Evolutionary conservation across 2,329 filamentous ascomycete genomes (phyloP).

Genomic region (Graphilbum ipis-grandicollis): DNA sequence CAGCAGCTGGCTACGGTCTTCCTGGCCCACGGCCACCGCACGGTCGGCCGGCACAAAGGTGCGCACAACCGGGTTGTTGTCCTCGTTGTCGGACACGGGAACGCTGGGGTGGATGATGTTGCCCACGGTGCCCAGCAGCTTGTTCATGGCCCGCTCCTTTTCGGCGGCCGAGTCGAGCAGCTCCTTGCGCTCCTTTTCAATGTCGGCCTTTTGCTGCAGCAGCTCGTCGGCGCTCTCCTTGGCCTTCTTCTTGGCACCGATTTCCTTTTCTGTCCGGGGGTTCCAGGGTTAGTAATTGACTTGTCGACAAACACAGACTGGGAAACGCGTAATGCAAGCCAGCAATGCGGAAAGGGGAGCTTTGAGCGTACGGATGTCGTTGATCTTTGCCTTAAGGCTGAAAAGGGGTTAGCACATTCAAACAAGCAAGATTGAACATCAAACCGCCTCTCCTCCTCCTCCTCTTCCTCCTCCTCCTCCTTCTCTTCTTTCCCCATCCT

Average conservation of each 20-base stretch:
- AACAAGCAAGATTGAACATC: no score
- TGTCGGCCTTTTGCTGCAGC: constrained; percentile 48
- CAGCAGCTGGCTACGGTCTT: constrained; percentile 54
- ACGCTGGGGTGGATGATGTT: constrained; percentile 87
- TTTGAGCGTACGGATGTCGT: constrained; percentile 26
- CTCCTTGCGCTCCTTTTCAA: constrained; percentile 63
- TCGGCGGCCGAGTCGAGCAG: constrained; percentile 52
- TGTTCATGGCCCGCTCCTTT: constrained; percentile 58
- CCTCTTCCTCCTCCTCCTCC: background rate
- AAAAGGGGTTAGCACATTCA: no score
- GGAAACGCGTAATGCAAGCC: background rate
- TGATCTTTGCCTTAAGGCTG: constrained; percentile 60
- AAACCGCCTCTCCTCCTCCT: no score
- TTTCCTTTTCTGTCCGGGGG: constrained; percentile 9
- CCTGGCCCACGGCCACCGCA: constrained; percentile 26
- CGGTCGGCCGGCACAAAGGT: constrained; percentile 69
- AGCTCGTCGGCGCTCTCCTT: constrained; percentile 79
- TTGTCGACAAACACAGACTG: background rate
- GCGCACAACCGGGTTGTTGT: constrained; percentile 62
- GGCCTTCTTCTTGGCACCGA: constrained; percentile 63
- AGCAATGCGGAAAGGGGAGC: background rate
- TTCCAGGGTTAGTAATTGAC: background rate
- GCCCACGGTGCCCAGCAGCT: constrained; percentile 70
- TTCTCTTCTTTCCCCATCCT: no score
- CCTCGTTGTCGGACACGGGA: constrained; percentile 70